Evolutionary conservation across 1,284 basidiomycete species (phyloP), one percentile per base, ranked within the genome.

Genomic region (Ceratobasidium sp.): DNA sequence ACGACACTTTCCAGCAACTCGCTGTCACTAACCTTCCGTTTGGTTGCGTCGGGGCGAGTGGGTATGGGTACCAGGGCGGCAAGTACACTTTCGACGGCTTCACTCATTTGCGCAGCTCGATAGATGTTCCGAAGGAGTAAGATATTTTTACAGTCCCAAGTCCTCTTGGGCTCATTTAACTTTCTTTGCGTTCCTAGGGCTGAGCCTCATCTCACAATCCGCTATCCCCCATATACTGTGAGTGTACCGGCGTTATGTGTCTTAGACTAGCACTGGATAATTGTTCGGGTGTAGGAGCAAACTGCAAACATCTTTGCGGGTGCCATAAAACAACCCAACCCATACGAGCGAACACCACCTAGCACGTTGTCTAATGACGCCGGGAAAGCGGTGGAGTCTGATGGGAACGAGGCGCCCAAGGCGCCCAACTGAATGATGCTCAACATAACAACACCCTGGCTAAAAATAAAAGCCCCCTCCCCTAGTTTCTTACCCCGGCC

Each of bases 21-120:
- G 74, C 64, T 40, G 74, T 75, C 3, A 63, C 53, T 23, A 73
- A 73, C 51, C 72, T 75, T 54, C 74, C 73, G n/a, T 75, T 75
- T 46, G 74, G 74, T 18, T 73, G 74, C 36, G 58, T 75, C 30
- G 74, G 74, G 7, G 62, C 69, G 49, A 72, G 73, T 53, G 74
- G 74, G n/a, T 73, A 73, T 23, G 74, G 74, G 49, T 67, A 72
- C 56, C 73, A 71, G 36, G 72, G 73, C 38, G 73, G 73, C 33
- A 58, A 70, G 36, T 67, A 71, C 48, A 71, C 69, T 1, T 75
- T 46, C 42, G 73, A 73, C 28, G 44, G 46, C n/a, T 73, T 75
- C 51, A 72, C 63, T 8, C 58, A 67, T 7, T n/a, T 71, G 25
- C 46, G 73, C 9, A 69, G 66, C 9, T 73, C 72, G 21, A 72